Evolutionary conservation across 2,329 filamentous ascomycete species (phyloP).

Genomic region (Graphilbum sp.): DNA sequence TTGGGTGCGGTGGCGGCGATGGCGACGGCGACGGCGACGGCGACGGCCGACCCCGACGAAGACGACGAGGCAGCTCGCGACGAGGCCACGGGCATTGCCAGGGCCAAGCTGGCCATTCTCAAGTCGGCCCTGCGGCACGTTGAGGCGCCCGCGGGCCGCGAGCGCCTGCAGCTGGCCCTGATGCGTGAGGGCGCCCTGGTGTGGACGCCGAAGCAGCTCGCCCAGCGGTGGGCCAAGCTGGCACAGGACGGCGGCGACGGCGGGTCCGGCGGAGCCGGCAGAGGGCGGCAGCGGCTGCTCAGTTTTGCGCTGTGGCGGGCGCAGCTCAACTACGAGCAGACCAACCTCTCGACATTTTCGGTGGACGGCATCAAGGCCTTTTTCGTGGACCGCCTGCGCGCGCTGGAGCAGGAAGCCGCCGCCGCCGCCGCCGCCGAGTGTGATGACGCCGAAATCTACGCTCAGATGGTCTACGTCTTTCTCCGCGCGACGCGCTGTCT

Average conservation of each 20-base stretch:
- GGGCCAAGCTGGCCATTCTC: constrained; percentile 67
- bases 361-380: constrained; percentile 48
- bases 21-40: background rate
- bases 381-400: constrained; percentile 41
- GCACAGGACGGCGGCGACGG: constrained; percentile 25
- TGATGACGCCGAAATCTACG: constrained; percentile 8
- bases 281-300: constrained; percentile 27
- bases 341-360: constrained; percentile 46
- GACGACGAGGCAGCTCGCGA: constrained; percentile 32
- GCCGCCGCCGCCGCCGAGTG: constrained; percentile 7
- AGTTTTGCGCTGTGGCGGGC: constrained; percentile 55
- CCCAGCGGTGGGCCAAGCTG: constrained; percentile 42
- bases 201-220: constrained; percentile 50
- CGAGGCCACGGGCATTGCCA: constrained; percentile 53
- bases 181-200: constrained; percentile 59
- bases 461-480: constrained; percentile 50
- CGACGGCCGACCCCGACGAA: background rate
- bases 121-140: constrained; percentile 56
- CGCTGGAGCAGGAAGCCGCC: constrained; percentile 9
- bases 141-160: constrained; percentile 26
- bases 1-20: constrained; percentile 10
- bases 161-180: constrained; percentile 47
- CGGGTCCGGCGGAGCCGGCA: constrained; percentile 15
- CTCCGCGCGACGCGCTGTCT: constrained; percentile 60
- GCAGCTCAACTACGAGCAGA: constrained; percentile 58